Evolutionary conservation across 1,284 basidiomycete species (phyloP).

Genomic region (Trichosporon sp.): DNA sequence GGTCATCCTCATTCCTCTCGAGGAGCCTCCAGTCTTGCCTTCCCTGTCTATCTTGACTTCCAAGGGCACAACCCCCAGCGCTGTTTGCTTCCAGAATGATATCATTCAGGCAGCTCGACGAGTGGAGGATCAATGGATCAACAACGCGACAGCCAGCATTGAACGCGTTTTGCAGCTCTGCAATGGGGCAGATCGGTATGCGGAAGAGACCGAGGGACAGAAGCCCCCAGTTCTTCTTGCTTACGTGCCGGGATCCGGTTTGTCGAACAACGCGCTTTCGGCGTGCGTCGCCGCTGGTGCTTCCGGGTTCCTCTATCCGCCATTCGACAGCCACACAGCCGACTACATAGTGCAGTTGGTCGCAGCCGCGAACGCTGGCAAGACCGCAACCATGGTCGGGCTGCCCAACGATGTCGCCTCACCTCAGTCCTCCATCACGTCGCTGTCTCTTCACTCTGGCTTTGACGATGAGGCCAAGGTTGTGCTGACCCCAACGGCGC

Average conservation of each 20-base stretch:
- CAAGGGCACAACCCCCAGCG: constrained; percentile 53
- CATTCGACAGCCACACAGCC: constrained; percentile 45
- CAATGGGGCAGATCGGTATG: constrained; percentile 51
- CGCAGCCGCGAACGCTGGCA: constrained; percentile 37
- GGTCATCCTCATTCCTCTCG: constrained; percentile 53
- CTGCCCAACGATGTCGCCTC: background rate
- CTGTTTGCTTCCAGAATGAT: constrained; percentile 57
- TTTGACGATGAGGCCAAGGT: constrained; percentile 37
- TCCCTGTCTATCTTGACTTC: constrained; percentile 51
- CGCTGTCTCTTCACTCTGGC: constrained; percentile 19
- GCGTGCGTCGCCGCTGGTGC: constrained; percentile 51
- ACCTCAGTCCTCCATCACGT: constrained; percentile 14
- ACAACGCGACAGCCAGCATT: constrained; percentile 45
- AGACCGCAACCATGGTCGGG: constrained; percentile 20
- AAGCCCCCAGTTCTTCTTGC: constrained; percentile 52
- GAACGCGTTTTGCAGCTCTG: constrained; percentile 39
- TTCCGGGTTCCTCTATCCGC: constrained; percentile 52
- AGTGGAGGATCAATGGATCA: constrained; percentile 53
- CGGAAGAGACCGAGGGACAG: constrained; percentile 45
- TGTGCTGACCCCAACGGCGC: constrained; percentile 49
- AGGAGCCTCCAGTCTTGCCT: constrained; percentile 52
- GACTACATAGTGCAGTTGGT: constrained; percentile 41
- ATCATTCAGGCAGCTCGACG: constrained; percentile 49
- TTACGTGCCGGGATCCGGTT: constrained; percentile 51
- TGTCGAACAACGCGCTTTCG: constrained; percentile 41